Percentiles rank a stretch among this genome's conserved stretches.
Evolutionary conservation across 2,329 filamentous ascomycete genomes (phyloP).

Genomic region (Ophiocordyceps camponoti-saundersi): DNA sequence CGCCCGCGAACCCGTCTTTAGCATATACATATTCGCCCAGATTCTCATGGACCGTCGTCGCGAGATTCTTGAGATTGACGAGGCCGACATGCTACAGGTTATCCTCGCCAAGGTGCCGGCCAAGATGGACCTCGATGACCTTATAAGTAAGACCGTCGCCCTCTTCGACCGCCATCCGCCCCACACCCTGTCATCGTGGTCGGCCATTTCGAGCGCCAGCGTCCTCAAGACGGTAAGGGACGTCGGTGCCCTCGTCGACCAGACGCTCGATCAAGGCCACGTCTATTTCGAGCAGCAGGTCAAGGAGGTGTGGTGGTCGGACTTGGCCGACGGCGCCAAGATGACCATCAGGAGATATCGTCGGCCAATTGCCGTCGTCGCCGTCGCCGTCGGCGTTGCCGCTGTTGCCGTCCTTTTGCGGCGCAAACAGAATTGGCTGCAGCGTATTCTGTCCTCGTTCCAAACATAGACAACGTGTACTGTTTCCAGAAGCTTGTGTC

Average conservation of each 20-base stretch:
- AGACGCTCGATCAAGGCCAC: constrained; percentile 50
- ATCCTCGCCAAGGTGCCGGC: constrained; percentile 74
- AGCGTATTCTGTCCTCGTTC: constrained; percentile 11
- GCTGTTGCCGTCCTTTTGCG: constrained; percentile 51
- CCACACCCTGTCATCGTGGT: constrained; percentile 54
- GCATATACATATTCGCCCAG: constrained; percentile 80
- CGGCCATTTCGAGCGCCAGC: constrained; percentile 53
- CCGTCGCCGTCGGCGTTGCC: constrained; percentile 49
- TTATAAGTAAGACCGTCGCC: constrained; percentile 48
- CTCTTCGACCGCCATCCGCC: constrained; percentile 57
- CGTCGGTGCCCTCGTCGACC: constrained; percentile 26
- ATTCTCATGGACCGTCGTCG: constrained; percentile 66
- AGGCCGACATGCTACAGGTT: constrained; percentile 84
- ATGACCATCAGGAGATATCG: constrained; percentile 44
- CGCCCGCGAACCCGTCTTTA: constrained; percentile 72
- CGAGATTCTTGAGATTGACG: constrained; percentile 81
- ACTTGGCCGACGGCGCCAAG: constrained; percentile 21
- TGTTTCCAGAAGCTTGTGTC: too few relatives aligned
- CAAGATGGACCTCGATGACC: constrained; percentile 60
- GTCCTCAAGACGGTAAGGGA: constrained; percentile 69
- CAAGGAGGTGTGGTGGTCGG: constrained; percentile 49
- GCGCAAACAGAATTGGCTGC: constrained; percentile 20
- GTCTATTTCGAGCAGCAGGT: constrained; percentile 54
- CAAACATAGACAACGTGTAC: constrained; percentile 1
- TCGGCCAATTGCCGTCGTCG: constrained; percentile 42